Percentiles rank a stretch among this genome's conserved stretches.
These are phyloP conservation scores for Gymnopilus junonius DNA, from an alignment of 768 basidiomycete genomes.

Conservation along the genomic window DNA sequence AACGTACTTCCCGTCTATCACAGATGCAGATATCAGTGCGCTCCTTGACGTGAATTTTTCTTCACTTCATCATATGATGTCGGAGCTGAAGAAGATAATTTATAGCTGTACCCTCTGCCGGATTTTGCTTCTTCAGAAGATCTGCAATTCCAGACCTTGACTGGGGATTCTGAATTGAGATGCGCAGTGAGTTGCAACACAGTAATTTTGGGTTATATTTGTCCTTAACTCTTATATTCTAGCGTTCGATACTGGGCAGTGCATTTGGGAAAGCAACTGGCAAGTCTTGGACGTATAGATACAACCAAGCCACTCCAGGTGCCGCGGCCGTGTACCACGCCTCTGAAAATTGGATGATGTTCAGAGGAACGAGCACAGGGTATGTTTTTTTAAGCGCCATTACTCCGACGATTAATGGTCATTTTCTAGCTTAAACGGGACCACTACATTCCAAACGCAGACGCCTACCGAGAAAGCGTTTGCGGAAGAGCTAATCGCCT, in stretches of 20 bases:
- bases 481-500: conserved; percentile 62
- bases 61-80: background rate
- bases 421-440: conserved; percentile 50
- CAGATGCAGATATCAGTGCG: conserved; percentile 39
- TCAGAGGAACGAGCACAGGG: conserved; percentile 64
- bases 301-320: conserved; percentile 51
- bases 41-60: conserved; percentile 33
- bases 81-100: background rate
- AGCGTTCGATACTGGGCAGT: conserved; percentile 46
- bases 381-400: conserved; percentile 22
- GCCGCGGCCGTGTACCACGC: conserved; percentile 48
- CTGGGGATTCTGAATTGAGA: conserved; percentile 52
- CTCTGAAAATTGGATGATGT: conserved; percentile 75
- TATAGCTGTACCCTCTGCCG: conserved; percentile 45
- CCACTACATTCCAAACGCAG: conserved; percentile 50
- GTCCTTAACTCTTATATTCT: background rate
- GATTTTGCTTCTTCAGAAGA: conserved; percentile 47
- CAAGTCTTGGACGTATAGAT: conserved; percentile 57
- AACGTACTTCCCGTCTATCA: conserved; percentile 49
- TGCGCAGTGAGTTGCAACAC: conserved; percentile 53
- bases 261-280: conserved; percentile 38
- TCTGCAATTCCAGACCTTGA: conserved; percentile 48
- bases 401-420: background rate
- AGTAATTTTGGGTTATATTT: no score
- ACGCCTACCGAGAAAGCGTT: conserved; percentile 53